phyloP scores from a whole-genome alignment of 345 rosid species.

The Acer saccharum region DNA sequence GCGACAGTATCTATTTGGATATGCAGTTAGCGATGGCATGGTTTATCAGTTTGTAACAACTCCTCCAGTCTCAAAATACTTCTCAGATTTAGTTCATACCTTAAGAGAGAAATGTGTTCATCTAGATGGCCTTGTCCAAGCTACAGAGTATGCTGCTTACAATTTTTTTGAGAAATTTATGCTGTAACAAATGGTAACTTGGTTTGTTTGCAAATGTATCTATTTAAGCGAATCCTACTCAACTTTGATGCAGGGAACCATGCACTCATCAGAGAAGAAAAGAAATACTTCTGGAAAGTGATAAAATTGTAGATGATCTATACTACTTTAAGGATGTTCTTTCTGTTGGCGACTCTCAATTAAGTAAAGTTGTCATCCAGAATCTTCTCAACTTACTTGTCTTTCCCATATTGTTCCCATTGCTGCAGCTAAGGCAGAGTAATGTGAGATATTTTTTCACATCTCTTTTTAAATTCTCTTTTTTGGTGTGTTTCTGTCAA shows the following conservation, averaged over 20 bases:
- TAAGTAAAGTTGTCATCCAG: slow-evolving; percentile 47
- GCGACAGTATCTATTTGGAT: slow-evolving; percentile 27
- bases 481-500: background rate
- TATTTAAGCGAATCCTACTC: slow-evolving; percentile 9
- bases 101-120: slow-evolving; percentile 49
- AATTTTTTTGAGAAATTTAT: slow-evolving; percentile 13
- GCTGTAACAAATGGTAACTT: background rate
- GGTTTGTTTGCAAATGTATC: background rate
- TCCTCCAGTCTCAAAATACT: slow-evolving; percentile 60
- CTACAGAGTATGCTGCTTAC: slow-evolving; percentile 39
- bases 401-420: slow-evolving; percentile 50
- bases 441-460: slow-evolving; percentile 45
- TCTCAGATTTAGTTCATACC: slow-evolving; percentile 54
- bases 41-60: slow-evolving; percentile 53
- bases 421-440: slow-evolving; percentile 39
- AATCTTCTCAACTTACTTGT: slow-evolving; percentile 52
- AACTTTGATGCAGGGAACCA: slow-evolving; percentile 43
- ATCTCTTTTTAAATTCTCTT: background rate
- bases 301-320: slow-evolving; percentile 61
- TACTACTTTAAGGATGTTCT: slow-evolving; percentile 69
- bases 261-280: slow-evolving; percentile 29
- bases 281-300: slow-evolving; percentile 45
- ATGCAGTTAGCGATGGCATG: slow-evolving; percentile 68
- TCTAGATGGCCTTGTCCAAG: slow-evolving; percentile 49
- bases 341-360: slow-evolving; percentile 45